Conservation (phyloP, 768 basidiomycete genomes). For the Leccinum uliginosum region DNA sequence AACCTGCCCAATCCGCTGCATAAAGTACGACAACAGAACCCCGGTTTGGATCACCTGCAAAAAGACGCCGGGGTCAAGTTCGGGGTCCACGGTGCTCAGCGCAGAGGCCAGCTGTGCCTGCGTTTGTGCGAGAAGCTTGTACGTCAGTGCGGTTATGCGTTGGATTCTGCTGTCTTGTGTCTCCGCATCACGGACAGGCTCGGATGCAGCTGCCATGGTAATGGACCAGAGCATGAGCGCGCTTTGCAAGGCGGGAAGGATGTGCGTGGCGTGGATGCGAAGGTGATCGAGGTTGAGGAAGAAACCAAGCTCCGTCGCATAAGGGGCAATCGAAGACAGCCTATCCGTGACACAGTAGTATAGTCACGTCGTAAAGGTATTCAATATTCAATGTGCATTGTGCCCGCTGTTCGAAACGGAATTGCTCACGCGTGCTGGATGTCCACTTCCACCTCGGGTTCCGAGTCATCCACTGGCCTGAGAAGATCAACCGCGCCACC, state of each 20-base stretch:
- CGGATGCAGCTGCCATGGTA: constrained; percentile 38
- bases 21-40: constrained; percentile 61
- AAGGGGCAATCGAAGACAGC: constrained; percentile 42
- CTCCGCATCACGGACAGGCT: constrained; percentile 30
- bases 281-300: constrained; percentile 56
- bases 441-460: not conserved
- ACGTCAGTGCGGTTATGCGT: not conserved
- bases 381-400: not conserved
- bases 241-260: constrained; percentile 46
- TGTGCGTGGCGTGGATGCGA: constrained; percentile 34
- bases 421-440: constrained; percentile 11
- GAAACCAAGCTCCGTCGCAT: constrained; percentile 59
- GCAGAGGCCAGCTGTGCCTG: constrained; percentile 43
- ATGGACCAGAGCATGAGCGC: constrained; percentile 51
- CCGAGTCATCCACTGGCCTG: not conserved
- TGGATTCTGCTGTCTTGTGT: constrained; percentile 8
- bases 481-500: not conserved
- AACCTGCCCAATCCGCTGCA: constrained; percentile 54
- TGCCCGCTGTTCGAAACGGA: no score
- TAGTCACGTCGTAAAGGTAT: not conserved
- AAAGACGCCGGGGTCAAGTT: constrained; percentile 34
- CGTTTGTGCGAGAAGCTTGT: constrained; percentile 42
- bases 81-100: constrained; percentile 36
- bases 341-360: constrained; percentile 7
- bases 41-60: constrained; percentile 58